phyloP scores from a whole-genome alignment of 1,284 basidiomycete species.

The Bondarzewia mesenterica region DNA sequence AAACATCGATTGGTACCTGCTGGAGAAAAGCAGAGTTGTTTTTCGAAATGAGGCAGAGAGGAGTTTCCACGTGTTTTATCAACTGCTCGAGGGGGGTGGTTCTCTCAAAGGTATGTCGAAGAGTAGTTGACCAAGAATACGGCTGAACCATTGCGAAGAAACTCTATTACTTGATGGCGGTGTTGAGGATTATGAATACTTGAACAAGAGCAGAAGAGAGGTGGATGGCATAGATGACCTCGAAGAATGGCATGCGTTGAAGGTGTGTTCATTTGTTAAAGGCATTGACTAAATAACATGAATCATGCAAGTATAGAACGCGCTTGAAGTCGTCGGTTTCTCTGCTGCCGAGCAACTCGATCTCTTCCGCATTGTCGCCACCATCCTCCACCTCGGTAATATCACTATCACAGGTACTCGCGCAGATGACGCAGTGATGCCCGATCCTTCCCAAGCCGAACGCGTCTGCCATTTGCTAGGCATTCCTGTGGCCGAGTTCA shows the following conservation, averaged over 20 bases:
- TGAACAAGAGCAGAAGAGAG: slow-evolving; percentile 84
- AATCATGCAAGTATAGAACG: slow-evolving; percentile 36
- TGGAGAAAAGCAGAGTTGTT: slow-evolving; percentile 96
- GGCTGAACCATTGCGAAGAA: slow-evolving; percentile 34
- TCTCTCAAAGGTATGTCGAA: slow-evolving; percentile 50
- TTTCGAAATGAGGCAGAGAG: slow-evolving; percentile 85
- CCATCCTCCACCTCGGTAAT: slow-evolving; percentile 94
- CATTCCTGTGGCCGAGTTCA: slow-evolving; percentile 85
- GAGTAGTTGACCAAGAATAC: not conserved
- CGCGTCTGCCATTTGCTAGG: slow-evolving; percentile 92
- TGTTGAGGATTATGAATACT: slow-evolving; percentile 83
- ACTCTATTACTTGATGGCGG: slow-evolving; percentile 70
- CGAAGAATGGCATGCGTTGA: slow-evolving; percentile 81
- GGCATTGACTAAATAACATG: not conserved
- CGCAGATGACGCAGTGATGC: slow-evolving; percentile 85
- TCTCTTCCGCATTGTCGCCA: slow-evolving; percentile 90
- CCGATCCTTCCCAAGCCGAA: slow-evolving; percentile 77
- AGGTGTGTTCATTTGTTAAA: slow-evolving; percentile 34
- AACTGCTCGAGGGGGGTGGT: slow-evolving; percentile 66
- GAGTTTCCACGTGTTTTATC: slow-evolving; percentile 97
- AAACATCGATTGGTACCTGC: slow-evolving; percentile 98
- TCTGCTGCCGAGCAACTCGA: slow-evolving; percentile 80
- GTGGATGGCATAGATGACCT: slow-evolving; percentile 94
- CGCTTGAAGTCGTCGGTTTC: slow-evolving; percentile 86
- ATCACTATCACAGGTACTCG: slow-evolving; percentile 79